Evolutionary conservation across 2,329 filamentous ascomycete genomes (phyloP), one percentile per base, ranked within the genome.

Genomic region (Macroventuria anomochaeta): DNA sequence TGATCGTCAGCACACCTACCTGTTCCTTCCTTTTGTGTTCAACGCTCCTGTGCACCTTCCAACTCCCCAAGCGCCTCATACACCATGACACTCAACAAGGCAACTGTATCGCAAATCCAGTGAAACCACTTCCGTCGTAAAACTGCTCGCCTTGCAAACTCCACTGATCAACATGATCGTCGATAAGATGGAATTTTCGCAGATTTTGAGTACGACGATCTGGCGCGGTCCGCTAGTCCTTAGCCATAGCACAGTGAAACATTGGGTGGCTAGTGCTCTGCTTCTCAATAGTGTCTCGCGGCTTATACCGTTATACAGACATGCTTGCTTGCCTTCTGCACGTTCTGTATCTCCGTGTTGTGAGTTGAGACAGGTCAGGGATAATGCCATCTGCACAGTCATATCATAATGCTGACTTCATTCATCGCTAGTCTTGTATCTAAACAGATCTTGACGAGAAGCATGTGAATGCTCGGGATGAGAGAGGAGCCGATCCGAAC

Each of bases 231-330:
- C 39, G 33, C 50, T 53, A 48, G 32, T 21, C 29, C 25, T 15
- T 53, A 37, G 50, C 42, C 37, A 53, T 43, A 47, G 8, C 13
- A 31, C 17, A 25, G 7, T 43, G 50, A 43, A 48, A 48, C 50
- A 18, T 23, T 6, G 26, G 26, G n/a, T 53, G 31, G 49, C 42
- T 53, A 38, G 43, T 42, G 37, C 13, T 41, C 18, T 26, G 3
- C 13, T 36, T 43, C 43, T 29, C 32, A 21, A 53, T 42, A 43
- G 43, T 41, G 29, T 42, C 25, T 46, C 21, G 11, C 41, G 18
- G 37, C 11, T 11, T 21, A 47, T 42, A n/a, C 42, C 37, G 28
- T 23, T 33, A 7, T 36, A 11, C 11, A 17, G 18, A 11, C 5
- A 23, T 46, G 11, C 42, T 17, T 15, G 23, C 17, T 42, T 42